Evolutionary conservation across 345 rosid genomes (phyloP).

Genomic region (Boechera divaricarpa): DNA sequence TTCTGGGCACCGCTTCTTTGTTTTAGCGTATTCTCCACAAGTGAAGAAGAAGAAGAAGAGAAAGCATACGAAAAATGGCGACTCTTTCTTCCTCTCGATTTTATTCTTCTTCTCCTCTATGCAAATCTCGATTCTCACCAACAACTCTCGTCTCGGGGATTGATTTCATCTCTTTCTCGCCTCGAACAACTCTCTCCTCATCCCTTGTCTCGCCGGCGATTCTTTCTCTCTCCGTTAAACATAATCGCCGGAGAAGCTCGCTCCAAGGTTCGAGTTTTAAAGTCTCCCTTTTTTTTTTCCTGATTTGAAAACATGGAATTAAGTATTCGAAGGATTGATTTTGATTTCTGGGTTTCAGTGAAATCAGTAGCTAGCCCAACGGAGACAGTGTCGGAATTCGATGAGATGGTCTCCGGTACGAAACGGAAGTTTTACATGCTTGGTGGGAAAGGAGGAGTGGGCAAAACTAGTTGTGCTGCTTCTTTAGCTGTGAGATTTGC

Average conservation of each 20-base stretch:
- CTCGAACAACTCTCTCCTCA: slow-evolving; percentile 37
- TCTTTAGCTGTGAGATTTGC: slow-evolving; percentile 97
- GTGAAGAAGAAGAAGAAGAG: slow-evolving; percentile 15
- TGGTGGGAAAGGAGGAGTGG: slow-evolving; percentile 99
- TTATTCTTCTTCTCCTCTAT: slow-evolving; percentile 44
- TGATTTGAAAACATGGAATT: slow-evolving; percentile 1
- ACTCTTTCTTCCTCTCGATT: slow-evolving; percentile 48
- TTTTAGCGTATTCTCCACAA: neutral
- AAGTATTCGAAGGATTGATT: slow-evolving; percentile 12
- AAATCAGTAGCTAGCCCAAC: slow-evolving; percentile 82
- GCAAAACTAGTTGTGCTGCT: slow-evolving; percentile 98
- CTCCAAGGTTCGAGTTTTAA: slow-evolving; percentile 53
- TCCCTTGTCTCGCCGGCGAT: slow-evolving; percentile 39
- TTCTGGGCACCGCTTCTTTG: slow-evolving; percentile 12
- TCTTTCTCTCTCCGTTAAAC: slow-evolving; percentile 50
- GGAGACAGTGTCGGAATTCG: slow-evolving; percentile 76
- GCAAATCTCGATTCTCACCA: slow-evolving; percentile 33
- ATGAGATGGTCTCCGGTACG: slow-evolving; percentile 86
- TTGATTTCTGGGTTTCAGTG: slow-evolving; percentile 55
- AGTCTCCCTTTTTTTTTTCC: slow-evolving; percentile 7
- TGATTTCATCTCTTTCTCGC: slow-evolving; percentile 53
- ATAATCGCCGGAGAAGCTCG: slow-evolving; percentile 44
- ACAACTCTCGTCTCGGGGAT: slow-evolving; percentile 32
- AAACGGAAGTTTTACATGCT: slow-evolving; percentile 93
- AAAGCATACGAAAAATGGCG: slow-evolving; percentile 47